Conservation (phyloP, 768 basidiomycete species). For the Sarcodon aspratus region DNA sequence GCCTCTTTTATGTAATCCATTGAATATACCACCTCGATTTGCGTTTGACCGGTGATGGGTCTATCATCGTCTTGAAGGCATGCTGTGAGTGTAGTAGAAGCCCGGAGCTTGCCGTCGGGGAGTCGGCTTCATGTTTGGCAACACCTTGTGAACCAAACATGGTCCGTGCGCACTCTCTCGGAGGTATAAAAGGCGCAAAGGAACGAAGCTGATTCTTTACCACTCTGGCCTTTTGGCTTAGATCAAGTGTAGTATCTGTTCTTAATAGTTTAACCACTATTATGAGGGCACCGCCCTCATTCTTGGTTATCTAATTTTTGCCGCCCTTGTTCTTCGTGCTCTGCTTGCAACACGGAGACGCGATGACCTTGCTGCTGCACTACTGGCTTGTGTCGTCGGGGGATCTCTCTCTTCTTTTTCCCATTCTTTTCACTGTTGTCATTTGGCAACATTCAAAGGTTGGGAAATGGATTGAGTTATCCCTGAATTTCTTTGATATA, state of each 20-base stretch:
- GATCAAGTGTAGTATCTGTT: slow-evolving; percentile 98
- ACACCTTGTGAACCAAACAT: neutral
- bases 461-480: neutral
- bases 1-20: too few species aligned
- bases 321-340: slow-evolving; percentile 17
- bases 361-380: slow-evolving; percentile 21
- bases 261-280: slow-evolving; percentile 65
- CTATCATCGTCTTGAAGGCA: too few species aligned
- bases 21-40: too few species aligned
- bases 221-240: slow-evolving; percentile 95
- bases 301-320: slow-evolving; percentile 23
- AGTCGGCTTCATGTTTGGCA: slow-evolving; percentile 16
- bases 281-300: slow-evolving; percentile 22
- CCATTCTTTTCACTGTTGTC: slow-evolving; percentile 7
- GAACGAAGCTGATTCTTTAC: slow-evolving; percentile 26
- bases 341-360: slow-evolving; percentile 17
- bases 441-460: slow-evolving; percentile 1
- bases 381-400: slow-evolving; percentile 21
- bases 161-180: neutral
- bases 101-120: too few species aligned
- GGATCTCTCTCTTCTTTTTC: slow-evolving; percentile 11
- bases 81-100: too few species aligned
- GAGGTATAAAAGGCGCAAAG: neutral
- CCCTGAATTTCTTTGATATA: too few species aligned
- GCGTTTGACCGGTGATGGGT: too few species aligned